phyloP scores from a whole-genome alignment of 805 yeast genomes.

The Nakazawaea holstii region DNA sequence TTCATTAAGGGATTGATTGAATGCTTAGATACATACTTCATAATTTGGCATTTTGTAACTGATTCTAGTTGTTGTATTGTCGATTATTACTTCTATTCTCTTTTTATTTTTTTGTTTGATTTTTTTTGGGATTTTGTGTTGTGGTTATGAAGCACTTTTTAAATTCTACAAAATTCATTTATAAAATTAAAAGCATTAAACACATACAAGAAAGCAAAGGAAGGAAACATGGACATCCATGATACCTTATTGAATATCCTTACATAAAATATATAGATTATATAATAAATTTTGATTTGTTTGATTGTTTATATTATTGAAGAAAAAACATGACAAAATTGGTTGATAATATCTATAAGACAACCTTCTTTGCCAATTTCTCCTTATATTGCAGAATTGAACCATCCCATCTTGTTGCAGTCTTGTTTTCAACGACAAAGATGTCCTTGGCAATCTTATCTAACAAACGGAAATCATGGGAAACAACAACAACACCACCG shows the following conservation, averaged over 20 bases:
- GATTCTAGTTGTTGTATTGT: too few species aligned
- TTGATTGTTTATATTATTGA: not conserved
- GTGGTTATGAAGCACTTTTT: too few species aligned
- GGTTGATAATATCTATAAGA: constrained; percentile 35
- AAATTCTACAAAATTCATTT: too few species aligned
- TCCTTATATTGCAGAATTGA: constrained; percentile 86
- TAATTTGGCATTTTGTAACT: not conserved
- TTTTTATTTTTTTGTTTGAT: not conserved
- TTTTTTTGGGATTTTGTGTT: too few species aligned
- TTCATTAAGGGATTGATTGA: not conserved
- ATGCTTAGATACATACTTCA: not conserved
- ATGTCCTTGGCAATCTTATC: constrained; percentile 98
- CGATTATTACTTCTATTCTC: not conserved
- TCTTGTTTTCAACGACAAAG: constrained; percentile 91
- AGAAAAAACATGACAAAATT: not conserved
- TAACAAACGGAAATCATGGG: constrained; percentile 97
- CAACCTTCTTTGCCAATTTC: constrained; percentile 88
- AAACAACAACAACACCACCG: constrained; percentile 98
- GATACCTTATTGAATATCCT: too few species aligned
- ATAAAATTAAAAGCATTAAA: too few species aligned
- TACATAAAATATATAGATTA: too few species aligned
- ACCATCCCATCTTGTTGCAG: constrained; percentile 96
- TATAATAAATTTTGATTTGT: too few species aligned
- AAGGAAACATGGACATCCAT: too few species aligned
- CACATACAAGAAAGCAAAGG: too few species aligned